Base-by-base conservation (phyloP, 1,139 yeast species). In the Kodamaea sp. region DNA sequence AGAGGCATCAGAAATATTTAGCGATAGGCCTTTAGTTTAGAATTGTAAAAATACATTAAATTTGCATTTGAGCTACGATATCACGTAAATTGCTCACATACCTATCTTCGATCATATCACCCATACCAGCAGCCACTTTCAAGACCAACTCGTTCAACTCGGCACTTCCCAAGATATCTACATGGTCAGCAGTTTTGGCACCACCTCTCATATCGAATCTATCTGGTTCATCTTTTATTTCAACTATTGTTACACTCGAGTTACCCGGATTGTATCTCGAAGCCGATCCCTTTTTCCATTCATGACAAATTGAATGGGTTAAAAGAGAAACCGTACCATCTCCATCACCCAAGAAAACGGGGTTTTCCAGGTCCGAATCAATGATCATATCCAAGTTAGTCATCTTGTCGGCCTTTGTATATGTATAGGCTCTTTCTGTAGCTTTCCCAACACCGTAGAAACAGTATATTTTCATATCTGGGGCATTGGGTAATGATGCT, bases 181-280 rank as follows among this genome's bases (percentile, higher is more conserved):
- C 98, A 61, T 92, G 98, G 54, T 92, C 98, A 0, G 98, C 97
- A 1, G 97, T 92, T 57, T 86, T 86, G 20, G 97, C 95, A 4
- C 98, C 98, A 15, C 98, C 98, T 49, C 98, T 76, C 36, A 92
- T 84, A 64, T 94, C 98, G 56, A 84, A 88, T 50, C 87, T 69
- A 55, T 87, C 96, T 0, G 98, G 98, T 56, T 89, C 95, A 55
- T 92, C 96, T 52, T 78, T 77, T 68, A 92, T 84, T 60, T 92
- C 98, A 7, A 92, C 96, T 33, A 89, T 73, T 24, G 79, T 88
- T 23, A 90, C 94, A 20, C 70, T 55, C 3, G 79, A 64, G 24
- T 76, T 74, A 1, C 85, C 95, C 1, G 98, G 98, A 57, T 92
- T 92, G 67, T 77, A 90, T 43, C 84, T 73, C 31, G 86, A 80